Base-by-base conservation (phyloP, 2,329 filamentous ascomycete species). In the Microdochium trichocladiopsis region DNA sequence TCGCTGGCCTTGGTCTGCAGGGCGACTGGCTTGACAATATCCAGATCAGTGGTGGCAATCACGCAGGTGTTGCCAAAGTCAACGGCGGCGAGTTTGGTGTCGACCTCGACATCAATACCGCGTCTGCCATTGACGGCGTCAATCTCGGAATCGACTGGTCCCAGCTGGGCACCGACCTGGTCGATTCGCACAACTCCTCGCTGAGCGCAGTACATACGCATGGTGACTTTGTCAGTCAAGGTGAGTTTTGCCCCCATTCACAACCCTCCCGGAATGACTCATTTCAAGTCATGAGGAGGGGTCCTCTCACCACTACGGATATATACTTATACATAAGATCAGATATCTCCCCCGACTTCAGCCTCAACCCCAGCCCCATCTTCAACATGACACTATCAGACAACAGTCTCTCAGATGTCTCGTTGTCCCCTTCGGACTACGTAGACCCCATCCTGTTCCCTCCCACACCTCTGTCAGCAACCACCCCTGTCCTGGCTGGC, bases 331-430 rank as follows among this genome's bases (percentile, higher is more conserved):
- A 45, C 41, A 45, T 45, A 45, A 45, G 14, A 45, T 31, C 41
- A 45, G 41, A 45, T 12, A 45, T 45, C 41, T 45, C 41, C 41
- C 41, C 41, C 11, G 41, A 45, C 41, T 45, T 22, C 41, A 45
- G 41, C 41, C 41, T 45, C 41, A 45, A 45, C 41, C 41, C 41
- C 21, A 45, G 41, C 41, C 41, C 41, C 41, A 45, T 45, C 41
- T 45, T 45, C 41, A 45, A 21, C 41, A 45, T 45, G 41, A 16
- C 41, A 5, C 41, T 45, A 16, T 45, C 41, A 16, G 41, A 45
- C 41, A 16, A 45, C 41, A 45, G 41, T 45, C 41, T 45, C 2
- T 45, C 41, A 22, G 41, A 45, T 45, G 41, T 45, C 41, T 45
- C 41, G 12, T 23, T 45, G 41, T 45, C 41, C 18, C 41, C 41